Conservation (phyloP, 371 early-diverging fungal species). For the Gilbertella persicaria region DNA sequence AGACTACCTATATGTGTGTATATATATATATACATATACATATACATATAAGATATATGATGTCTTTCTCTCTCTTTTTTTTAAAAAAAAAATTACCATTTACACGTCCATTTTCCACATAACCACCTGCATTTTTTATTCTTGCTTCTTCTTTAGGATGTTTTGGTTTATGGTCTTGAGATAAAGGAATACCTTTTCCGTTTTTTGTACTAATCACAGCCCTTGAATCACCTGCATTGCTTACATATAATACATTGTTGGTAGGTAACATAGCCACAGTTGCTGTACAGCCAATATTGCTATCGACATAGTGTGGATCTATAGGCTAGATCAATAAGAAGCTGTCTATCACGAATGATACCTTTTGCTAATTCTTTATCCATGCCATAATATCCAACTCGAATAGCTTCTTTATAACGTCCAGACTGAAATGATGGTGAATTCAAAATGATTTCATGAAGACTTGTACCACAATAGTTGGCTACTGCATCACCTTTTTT, state of each 20-base stretch:
- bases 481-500: constrained; percentile 69
- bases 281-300: constrained; percentile 91
- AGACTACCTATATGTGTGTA: constrained; percentile 63
- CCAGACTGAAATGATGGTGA: constrained; percentile 61
- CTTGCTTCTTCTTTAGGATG: constrained; percentile 73
- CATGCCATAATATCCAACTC: constrained; percentile 74
- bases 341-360: too few relatives aligned
- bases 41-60: too few relatives aligned
- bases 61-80: not conserved
- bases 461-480: constrained; percentile 73
- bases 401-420: constrained; percentile 74
- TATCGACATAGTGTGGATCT: constrained; percentile 68
- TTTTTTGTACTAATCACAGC: constrained; percentile 70
- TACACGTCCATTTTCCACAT: constrained; percentile 91
- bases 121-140: constrained; percentile 86
- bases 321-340: constrained; percentile 1
- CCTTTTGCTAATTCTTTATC: constrained; percentile 77
- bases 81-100: too few relatives aligned
- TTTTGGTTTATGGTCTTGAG: constrained; percentile 90
- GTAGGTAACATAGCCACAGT: constrained; percentile 76
- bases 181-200: constrained; percentile 74
- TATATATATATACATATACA: too few relatives aligned
- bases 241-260: constrained; percentile 48
- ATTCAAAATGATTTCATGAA: constrained; percentile 68
- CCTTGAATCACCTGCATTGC: constrained; percentile 94